These are phyloP conservation scores for Coprinopsis strossmayeri DNA, from an alignment of 768 basidiomycete species.

Conservation along the genomic window DNA sequence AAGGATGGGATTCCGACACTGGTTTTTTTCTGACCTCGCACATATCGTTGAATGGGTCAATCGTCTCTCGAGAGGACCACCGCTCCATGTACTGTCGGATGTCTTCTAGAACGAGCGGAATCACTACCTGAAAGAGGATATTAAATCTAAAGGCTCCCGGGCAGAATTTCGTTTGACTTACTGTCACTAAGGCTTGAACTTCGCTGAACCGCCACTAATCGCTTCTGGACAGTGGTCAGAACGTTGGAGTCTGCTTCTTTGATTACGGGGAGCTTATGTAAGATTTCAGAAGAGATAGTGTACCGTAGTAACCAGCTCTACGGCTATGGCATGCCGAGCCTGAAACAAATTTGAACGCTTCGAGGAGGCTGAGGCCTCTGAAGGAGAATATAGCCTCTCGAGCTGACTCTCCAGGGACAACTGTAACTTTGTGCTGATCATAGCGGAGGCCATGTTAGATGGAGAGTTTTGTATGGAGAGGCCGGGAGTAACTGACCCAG, in stretches of 20 bases:
- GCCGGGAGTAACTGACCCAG: conserved; percentile 36
- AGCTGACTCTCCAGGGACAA: conserved; percentile 1
- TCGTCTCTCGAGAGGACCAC: not conserved
- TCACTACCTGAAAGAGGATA: not conserved
- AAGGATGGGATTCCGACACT: not conserved
- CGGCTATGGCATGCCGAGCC: not conserved
- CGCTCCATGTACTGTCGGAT: not conserved
- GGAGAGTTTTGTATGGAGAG: not conserved
- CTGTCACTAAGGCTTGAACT: not conserved
- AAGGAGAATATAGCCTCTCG: not conserved
- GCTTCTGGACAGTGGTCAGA: not conserved
- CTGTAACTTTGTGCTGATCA: conserved; percentile 3
- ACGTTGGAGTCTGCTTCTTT: not conserved
- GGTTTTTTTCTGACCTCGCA: conserved; percentile 1
- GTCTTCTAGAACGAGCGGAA: not conserved
- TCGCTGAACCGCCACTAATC: not conserved
- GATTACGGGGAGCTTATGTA: not conserved
- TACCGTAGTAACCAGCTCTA: not conserved
- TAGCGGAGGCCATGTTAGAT: not conserved
- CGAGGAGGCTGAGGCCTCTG: not conserved
- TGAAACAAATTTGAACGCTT: not conserved
- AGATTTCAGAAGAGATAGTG: too few relatives aligned
- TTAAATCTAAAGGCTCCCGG: not conserved
- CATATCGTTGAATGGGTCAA: conserved; percentile 1
- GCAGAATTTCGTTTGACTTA: not conserved